Percentiles rank a stretch among this genome's conserved stretches.
Evolutionary conservation across 805 yeast species (phyloP).

Genomic region (Komagataella kurtzmanii): DNA sequence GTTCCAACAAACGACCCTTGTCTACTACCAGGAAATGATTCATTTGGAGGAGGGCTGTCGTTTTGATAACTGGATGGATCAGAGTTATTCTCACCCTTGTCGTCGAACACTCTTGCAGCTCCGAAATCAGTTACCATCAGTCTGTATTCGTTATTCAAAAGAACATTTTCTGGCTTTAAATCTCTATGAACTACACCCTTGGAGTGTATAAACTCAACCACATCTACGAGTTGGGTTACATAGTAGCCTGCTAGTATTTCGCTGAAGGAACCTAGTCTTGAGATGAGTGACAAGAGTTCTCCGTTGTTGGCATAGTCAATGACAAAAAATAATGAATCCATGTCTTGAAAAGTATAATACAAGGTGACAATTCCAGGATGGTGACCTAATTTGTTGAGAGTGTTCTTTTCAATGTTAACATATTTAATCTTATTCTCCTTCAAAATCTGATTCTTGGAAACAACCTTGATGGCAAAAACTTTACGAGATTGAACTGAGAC

Average conservation of each 20-base stretch:
- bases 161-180: constrained; percentile 85
- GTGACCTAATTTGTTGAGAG: constrained; percentile 74
- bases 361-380: constrained; percentile 93
- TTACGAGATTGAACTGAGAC: constrained; percentile 59
- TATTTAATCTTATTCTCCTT: constrained; percentile 91
- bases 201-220: constrained; percentile 77
- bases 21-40: constrained; percentile 12
- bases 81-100: constrained; percentile 16
- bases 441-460: constrained; percentile 86
- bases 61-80: neutral
- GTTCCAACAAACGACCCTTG: constrained; percentile 91
- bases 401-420: constrained; percentile 88
- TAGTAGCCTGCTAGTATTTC: constrained; percentile 71
- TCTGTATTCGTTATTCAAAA: constrained; percentile 75
- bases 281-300: constrained; percentile 72
- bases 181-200: constrained; percentile 90
- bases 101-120: constrained; percentile 73
- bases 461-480: constrained; percentile 81
- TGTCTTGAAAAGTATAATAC: constrained; percentile 92
- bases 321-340: constrained; percentile 75
- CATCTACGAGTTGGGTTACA: constrained; percentile 79
- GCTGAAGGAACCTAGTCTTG: constrained; percentile 64
- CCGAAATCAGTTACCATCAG: constrained; percentile 94
- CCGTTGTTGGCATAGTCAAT: constrained; percentile 92
- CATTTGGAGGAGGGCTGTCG: neutral